These are phyloP conservation scores for Tolypocladium sp. DNA, from an alignment of 2,329 filamentous ascomycete genomes.

Conservation along the genomic window DNA sequence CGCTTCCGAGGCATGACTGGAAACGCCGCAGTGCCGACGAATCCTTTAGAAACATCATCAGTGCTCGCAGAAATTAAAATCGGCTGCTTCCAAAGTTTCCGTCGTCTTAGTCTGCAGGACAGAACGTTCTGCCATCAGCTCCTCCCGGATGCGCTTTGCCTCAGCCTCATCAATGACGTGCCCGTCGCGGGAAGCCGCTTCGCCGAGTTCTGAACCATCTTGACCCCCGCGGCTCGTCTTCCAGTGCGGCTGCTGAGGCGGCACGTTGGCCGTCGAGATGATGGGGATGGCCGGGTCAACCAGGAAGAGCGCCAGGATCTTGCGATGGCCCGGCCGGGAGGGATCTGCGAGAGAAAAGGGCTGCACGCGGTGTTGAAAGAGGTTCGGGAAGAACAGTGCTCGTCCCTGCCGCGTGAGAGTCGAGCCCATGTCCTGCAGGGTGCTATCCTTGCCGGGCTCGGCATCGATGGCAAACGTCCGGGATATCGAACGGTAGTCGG, in stretches of 20 bases:
- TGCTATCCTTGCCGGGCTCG: conserved; percentile 2
- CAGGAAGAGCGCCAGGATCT: conserved; percentile 51
- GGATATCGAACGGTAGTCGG: conserved; percentile 21
- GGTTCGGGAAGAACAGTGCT: conserved; percentile 47
- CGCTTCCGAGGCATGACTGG: no score
- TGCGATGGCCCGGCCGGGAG: conserved; percentile 45
- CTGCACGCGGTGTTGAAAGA: conserved; percentile 40
- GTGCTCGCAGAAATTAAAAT: neutral
- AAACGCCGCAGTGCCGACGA: neutral
- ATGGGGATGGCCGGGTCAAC: conserved; percentile 44
- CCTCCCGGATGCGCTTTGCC: neutral
- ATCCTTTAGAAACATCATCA: neutral
- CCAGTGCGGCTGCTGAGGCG: conserved; percentile 33
- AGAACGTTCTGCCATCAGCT: neutral
- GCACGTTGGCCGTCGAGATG: conserved; percentile 32
- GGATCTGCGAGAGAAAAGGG: conserved; percentile 43
- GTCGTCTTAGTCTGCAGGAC: neutral
- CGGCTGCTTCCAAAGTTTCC: neutral
- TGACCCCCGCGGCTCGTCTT: neutral
- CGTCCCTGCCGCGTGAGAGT: conserved; percentile 38
- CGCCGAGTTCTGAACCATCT: neutral
- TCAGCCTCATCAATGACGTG: neutral
- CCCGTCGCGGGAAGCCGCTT: neutral
- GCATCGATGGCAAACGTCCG: conserved; percentile 23
- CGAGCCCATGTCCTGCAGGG: conserved; percentile 30